Base-by-base conservation (phyloP, 2,329 filamentous ascomycete species). In the Aspergillus sp. region DNA sequence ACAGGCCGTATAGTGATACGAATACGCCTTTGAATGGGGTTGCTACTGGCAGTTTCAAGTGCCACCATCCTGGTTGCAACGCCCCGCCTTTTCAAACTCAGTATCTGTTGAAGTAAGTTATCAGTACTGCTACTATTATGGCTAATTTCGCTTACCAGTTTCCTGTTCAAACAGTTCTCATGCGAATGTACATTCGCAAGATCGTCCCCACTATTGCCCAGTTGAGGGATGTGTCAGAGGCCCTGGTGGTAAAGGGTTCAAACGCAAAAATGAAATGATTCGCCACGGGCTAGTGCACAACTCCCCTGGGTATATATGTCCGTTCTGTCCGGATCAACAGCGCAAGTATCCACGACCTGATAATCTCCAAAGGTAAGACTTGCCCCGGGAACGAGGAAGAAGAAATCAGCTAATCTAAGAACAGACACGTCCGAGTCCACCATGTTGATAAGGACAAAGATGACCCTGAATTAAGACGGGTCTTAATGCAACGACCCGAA, bases 261-360 rank as follows among this genome's bases (percentile, higher is more conserved):
- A 85, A 62, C 74, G 82, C 27, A 84, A 84, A 61, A 85, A 85
- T 53, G 82, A 85, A 61, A 84, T 85, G 82, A 83, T 84, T 52
- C 73, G 82, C n/a, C 82, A 85, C 60, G 90, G 91, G 1, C 78
- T 97, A 3, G 93, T 97, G 3, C 93, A 98, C 62, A 85, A 90
- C 55, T 95, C 89, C 6, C 93, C 93, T 1, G 91, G 91, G 51
- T 98, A 97, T 61, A 84, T 95, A 25, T 98, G 93, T 66, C 93
- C 93, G 0, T 97, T 96, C 64, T 98, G 93, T 66, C 87, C 89
- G 1, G 90, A 95, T 61, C 80, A 90, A 56, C 90, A 96, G 65
- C 91, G 96, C 67, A 90, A 86, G 64, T 97, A 97, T 66, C 93
- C 93, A 4, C 79, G 93, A 57, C 93, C 93, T 30, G 93, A 98